phyloP scores from a whole-genome alignment of 306 rosid genomes.

The Abrus precatorius region DNA sequence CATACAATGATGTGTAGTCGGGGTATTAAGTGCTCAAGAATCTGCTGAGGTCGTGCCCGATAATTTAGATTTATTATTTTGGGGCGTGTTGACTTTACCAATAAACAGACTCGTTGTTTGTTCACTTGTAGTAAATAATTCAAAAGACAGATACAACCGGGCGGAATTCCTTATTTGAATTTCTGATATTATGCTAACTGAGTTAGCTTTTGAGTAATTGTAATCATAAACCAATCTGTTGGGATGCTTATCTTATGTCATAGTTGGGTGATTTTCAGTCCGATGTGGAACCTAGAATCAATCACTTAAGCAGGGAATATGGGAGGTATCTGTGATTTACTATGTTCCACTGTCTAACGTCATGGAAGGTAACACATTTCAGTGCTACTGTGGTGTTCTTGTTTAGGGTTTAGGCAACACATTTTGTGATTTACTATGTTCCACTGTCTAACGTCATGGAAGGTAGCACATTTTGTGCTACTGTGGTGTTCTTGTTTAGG shows the following conservation, averaged over 20 bases:
- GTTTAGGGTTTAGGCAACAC: no score
- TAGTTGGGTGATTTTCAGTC: background rate
- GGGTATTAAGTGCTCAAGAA: slow-evolving; percentile 7
- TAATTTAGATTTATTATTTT: background rate
- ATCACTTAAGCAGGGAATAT: slow-evolving; percentile 19
- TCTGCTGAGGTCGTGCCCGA: background rate
- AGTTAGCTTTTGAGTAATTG: slow-evolving; percentile 29
- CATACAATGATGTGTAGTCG: background rate
- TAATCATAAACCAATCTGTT: background rate
- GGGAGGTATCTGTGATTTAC: background rate
- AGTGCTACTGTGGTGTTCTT: background rate
- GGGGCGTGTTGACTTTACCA: slow-evolving; percentile 13
- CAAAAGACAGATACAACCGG: slow-evolving; percentile 7
- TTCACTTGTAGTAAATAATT: no score
- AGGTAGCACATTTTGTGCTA: no score
- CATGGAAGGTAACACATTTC: background rate
- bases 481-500: no score
- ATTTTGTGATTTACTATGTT: no score
- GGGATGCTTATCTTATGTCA: slow-evolving; percentile 11
- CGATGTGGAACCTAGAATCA: slow-evolving; percentile 9
- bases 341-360: background rate
- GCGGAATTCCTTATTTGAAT: slow-evolving; percentile 12
- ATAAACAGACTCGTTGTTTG: background rate
- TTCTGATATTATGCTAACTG: background rate
- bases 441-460: no score